Percentiles rank a stretch among this genome's conserved stretches.
Conservation (phyloP, 768 basidiomycete species). For the Hericium rajendrae region DNA sequence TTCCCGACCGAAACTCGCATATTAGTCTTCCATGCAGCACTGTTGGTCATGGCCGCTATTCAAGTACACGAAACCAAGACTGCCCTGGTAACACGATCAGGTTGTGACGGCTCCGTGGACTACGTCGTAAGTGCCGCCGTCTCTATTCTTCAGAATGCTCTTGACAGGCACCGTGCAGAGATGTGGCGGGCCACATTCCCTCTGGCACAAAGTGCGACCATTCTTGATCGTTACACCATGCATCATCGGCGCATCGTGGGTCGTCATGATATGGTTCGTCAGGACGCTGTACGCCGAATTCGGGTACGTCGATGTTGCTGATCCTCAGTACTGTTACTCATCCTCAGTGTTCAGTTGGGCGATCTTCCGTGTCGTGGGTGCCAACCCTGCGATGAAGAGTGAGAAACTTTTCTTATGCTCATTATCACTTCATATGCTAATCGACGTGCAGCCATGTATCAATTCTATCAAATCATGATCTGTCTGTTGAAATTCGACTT, state of each 20-base stretch:
- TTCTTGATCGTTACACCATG: slow-evolving; percentile 68
- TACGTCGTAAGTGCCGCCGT: slow-evolving; percentile 30
- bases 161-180: slow-evolving; percentile 24
- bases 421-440: background rate
- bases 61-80: slow-evolving; percentile 68
- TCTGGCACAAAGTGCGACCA: slow-evolving; percentile 52
- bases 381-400: slow-evolving; percentile 81
- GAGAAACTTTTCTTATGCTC: slow-evolving; percentile 13
- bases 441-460: slow-evolving; percentile 62
- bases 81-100: slow-evolving; percentile 37
- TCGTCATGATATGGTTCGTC: slow-evolving; percentile 58
- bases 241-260: slow-evolving; percentile 57
- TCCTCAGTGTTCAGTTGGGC: slow-evolving; percentile 52
- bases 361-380: slow-evolving; percentile 83
- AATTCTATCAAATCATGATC: slow-evolving; percentile 79
- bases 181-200: slow-evolving; percentile 38
- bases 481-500: slow-evolving; percentile 87
- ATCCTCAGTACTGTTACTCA: background rate
- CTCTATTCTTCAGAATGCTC: background rate
- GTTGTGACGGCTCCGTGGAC: slow-evolving; percentile 26
- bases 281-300: slow-evolving; percentile 71
- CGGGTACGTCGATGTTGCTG: slow-evolving; percentile 41
- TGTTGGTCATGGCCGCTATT: slow-evolving; percentile 64
- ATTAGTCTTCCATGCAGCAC: slow-evolving; percentile 64
- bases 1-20: background rate